Evolutionary conservation across 345 rosid species (phyloP), one percentile per base, ranked within the genome.

Genomic region (Noccaea bulbosa): DNA sequence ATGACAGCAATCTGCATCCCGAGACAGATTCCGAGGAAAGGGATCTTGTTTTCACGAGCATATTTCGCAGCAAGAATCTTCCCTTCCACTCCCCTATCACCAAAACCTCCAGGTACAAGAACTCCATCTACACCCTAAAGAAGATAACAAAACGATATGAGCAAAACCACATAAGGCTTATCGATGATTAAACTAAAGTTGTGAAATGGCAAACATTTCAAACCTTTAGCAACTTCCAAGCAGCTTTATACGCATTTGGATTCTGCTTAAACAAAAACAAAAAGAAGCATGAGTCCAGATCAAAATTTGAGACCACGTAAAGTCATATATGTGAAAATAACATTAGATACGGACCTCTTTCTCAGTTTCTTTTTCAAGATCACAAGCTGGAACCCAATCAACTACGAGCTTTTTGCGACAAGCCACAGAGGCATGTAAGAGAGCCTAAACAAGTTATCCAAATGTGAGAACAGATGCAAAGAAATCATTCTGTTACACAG

Each of bases 101-200:
- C 99, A 84, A 94, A 94, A 52, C 99, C 99, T 78, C 99, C 99
- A 33, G 99, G 99, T 51, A 94, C 97, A 56, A 94, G 85, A 76
- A 89, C 6, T 48, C 97, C 99, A 81, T 91, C 86, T 22, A 93
- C 93, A 58, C 85, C 88, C 98, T 93, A 59, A 40, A 41, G 40
- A 40, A 41, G 40, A 44, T 45, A 17, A 69, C 34, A 10, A 20
- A 35, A 3, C 20, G 5, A 37, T 11, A 68, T 70, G 22, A 60
- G 67, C 35, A 0, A 15, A 50, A 56, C 40, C 52, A 41, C 10
- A 41, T 30, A 16, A 65, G 30, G 27, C 55, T 38, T 66, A 46
- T 22, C 8, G 7, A 30, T 17, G 10, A 38, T 2, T 61, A 9
- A 44, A 61, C 38, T 44, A 9, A 44, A 61, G 45, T 44, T 14